Evolutionary conservation across 2,329 filamentous ascomycete genomes (phyloP), one percentile per base, ranked within the genome.

Genomic region (Diplodia scrobiculata): DNA sequence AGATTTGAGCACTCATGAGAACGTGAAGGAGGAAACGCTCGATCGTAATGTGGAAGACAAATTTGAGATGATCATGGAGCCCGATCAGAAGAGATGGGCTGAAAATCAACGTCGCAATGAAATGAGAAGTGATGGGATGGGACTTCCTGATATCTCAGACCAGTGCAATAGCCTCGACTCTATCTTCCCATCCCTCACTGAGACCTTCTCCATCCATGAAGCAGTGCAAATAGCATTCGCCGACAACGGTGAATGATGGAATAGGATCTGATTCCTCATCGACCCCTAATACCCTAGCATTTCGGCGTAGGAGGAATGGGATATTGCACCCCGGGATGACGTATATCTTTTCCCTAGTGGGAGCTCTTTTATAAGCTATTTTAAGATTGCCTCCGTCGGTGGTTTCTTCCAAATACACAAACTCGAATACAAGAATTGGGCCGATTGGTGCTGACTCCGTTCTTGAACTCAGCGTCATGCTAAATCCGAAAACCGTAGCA

Each of bases 191-290:
- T 4, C 41, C 25, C 5, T 21, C 55, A 27, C 21, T 29, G 2
- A 59, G 27, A 14, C 19, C 21, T 32, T 45, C 34, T 32, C 55
- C 55, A 38, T 59, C 38, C 55, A 59, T 59, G 36, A 32, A 25
- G 0, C 55, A 2, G 11, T 59, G 5, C 6, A 59, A 7, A 17
- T 32, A 47, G 34, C 55, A 47, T 7, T 59, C 21, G 14, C 38
- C 38, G 13, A 59, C 47, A 17, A 41, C 38, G 2, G 55, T 19
- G 38, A 45, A 47, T 11, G 19, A 25, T 17, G 11, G 55, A 45
- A 59, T 6, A 27, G 7, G 11, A 17, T 27, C 36, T 2, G 6
- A 17, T 7, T 0, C 6, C 11, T 13, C 55, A 14, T 41, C 19
- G 9, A 47, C 13, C 21, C 5, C n/a, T 5, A 59, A 25, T 10